These are phyloP conservation scores for Colletotrichum noveboracense DNA, from an alignment of 2,329 filamentous ascomycete species.

Conservation along the genomic window DNA sequence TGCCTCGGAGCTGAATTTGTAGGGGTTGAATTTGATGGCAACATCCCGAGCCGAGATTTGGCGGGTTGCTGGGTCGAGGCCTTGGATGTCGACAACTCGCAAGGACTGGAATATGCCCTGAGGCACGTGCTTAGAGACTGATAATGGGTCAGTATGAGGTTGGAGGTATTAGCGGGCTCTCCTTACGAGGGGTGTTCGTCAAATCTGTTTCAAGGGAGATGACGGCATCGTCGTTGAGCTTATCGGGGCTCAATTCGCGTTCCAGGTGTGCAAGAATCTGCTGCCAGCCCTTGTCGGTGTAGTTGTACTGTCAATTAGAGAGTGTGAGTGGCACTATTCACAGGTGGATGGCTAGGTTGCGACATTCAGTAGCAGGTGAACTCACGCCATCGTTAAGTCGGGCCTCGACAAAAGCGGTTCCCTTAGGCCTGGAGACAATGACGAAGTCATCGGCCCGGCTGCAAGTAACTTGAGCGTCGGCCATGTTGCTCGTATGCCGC, in stretches of 20 bases:
- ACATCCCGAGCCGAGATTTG: constrained; percentile 1
- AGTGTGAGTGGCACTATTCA: background rate
- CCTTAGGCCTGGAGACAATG: constrained; percentile 6
- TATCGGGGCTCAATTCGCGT: background rate
- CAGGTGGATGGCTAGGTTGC: background rate
- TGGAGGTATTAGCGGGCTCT: background rate
- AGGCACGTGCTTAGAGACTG: constrained; percentile 3
- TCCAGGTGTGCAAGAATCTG: constrained; percentile 8
- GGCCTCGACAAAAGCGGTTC: constrained; percentile 15
- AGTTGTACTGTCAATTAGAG: background rate
- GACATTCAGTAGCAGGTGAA: background rate
- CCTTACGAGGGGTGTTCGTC: background rate
- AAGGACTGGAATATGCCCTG: constrained; percentile 11
- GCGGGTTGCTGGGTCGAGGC: constrained; percentile 2
- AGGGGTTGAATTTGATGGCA: constrained; percentile 9
- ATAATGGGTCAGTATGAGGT: background rate
- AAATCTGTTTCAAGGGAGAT: constrained; percentile 13
- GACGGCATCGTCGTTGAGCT: constrained; percentile 3
- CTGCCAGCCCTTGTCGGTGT: constrained; percentile 8
- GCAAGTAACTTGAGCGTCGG: background rate
- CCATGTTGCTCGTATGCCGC: background rate
- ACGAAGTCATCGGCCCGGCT: constrained; percentile 10
- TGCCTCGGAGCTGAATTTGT: background rate
- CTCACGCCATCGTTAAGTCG: constrained; percentile 1
- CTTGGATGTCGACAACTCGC: constrained; percentile 16